Evolutionary conservation across 805 yeast species (phyloP).

Genomic region (Kuraishia hungarica): DNA sequence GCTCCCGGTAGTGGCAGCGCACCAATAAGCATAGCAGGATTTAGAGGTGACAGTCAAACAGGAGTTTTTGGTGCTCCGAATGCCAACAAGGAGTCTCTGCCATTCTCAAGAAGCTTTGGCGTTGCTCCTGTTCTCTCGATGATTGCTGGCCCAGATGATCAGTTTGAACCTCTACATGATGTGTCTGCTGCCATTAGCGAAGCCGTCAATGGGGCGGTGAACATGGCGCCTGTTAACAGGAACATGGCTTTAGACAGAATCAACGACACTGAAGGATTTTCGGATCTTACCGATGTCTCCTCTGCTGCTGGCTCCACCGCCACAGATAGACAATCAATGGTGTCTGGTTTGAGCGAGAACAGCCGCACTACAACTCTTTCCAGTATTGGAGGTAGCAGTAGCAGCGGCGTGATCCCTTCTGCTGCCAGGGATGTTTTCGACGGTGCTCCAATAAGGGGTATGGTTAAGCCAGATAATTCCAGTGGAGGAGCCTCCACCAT

Average conservation of each 20-base stretch:
- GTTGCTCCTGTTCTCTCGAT: conserved; percentile 17
- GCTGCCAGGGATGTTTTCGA: background rate
- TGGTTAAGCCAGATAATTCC: background rate
- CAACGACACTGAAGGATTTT: background rate
- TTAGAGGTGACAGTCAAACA: background rate
- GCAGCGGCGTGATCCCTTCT: background rate
- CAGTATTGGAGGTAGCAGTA: background rate
- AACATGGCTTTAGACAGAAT: background rate
- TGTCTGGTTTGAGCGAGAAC: conserved; percentile 1
- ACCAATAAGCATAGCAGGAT: background rate
- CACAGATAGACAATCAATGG: background rate
- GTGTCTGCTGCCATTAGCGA: background rate
- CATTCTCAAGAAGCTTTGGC: conserved; percentile 13
- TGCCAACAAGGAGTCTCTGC: background rate
- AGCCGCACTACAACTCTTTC: conserved; percentile 1
- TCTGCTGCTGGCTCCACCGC: background rate
- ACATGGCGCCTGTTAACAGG: background rate
- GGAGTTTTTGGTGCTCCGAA: background rate
- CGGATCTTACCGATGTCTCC: background rate
- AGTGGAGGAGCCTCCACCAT: background rate
- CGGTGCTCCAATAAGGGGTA: background rate
- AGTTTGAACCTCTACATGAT: background rate
- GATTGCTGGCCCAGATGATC: conserved; percentile 1
- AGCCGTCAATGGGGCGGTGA: background rate
- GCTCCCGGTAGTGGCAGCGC: background rate